A percentile compares a stretch with the other conserved stretches of the same genome.
phyloP scores from a whole-genome alignment of 345 rosid species.

The Hevea brasiliensis region DNA sequence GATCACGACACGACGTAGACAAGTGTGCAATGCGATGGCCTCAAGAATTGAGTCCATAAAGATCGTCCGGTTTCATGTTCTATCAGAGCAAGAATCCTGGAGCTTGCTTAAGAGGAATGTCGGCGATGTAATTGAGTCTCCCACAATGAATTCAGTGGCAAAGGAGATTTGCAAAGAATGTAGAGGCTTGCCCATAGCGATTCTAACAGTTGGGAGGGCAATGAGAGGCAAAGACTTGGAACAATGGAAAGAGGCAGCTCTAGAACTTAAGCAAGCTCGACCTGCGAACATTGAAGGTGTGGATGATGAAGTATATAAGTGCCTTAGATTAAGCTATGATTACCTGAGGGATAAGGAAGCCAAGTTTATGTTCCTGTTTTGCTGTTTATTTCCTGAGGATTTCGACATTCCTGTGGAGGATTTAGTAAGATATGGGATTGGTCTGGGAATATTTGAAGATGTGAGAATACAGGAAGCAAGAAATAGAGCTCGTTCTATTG shows the following conservation, averaged over 20 bases:
- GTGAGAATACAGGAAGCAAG: too few species aligned
- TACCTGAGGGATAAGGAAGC: background rate
- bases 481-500: too few species aligned
- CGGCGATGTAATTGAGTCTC: background rate
- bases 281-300: background rate
- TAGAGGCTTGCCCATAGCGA: constrained; percentile 17
- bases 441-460: background rate
- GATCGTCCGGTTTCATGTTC: background rate
- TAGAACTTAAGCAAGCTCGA: background rate
- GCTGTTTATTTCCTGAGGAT: constrained; percentile 19
- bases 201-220: constrained; percentile 15
- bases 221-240: background rate
- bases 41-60: background rate
- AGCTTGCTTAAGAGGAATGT: background rate
- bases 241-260: background rate
- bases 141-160: background rate
- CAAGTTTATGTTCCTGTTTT: constrained; percentile 4
- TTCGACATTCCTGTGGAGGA: background rate
- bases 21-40: too few species aligned
- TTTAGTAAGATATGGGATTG: constrained; percentile 1
- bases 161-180: constrained; percentile 1
- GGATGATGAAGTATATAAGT: background rate
- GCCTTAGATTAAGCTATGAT: constrained; percentile 13
- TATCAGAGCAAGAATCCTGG: constrained; percentile 5
- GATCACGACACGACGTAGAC: background rate